phyloP scores from a whole-genome alignment of 1,284 basidiomycete genomes.

The Sanghuangporus baumii region DNA sequence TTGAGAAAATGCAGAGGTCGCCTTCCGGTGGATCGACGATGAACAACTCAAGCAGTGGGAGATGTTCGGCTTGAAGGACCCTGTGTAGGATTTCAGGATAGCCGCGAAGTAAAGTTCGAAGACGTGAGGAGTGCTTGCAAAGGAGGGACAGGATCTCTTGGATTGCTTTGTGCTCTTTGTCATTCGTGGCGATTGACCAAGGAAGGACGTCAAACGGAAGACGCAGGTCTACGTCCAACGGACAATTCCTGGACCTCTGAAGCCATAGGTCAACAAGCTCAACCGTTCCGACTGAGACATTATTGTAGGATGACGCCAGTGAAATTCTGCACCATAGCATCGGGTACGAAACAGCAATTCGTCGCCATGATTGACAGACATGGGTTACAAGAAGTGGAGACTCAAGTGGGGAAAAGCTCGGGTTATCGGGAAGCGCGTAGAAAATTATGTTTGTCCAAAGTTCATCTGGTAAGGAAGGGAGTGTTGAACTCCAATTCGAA shows the following conservation, averaged over 20 bases:
- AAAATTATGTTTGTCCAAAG: slow-evolving; percentile 5
- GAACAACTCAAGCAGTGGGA: slow-evolving; percentile 9
- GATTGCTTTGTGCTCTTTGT: neutral
- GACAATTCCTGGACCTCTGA: slow-evolving; percentile 2
- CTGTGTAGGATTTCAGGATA: slow-evolving; percentile 1
- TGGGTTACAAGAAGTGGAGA: neutral
- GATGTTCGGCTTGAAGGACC: neutral
- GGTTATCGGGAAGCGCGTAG: neutral
- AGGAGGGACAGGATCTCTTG: neutral
- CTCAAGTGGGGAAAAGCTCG: neutral
- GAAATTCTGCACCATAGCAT: slow-evolving; percentile 8
- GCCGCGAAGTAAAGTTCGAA: slow-evolving; percentile 5
- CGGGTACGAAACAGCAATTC: slow-evolving; percentile 3
- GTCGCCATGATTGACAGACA: slow-evolving; percentile 7
- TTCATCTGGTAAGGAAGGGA: slow-evolving; percentile 2
- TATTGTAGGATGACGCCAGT: neutral
- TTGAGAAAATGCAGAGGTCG: neutral
- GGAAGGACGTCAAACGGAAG: slow-evolving; percentile 7
- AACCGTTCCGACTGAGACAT: neutral
- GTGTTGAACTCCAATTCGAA: neutral
- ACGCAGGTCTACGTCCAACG: slow-evolving; percentile 6
- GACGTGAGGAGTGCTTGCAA: neutral
- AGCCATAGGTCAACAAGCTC: slow-evolving; percentile 7
- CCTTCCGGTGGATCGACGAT: slow-evolving; percentile 10
- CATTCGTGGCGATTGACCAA: slow-evolving; percentile 3